Base-by-base conservation (phyloP, 345 rosid species). In the Rubroshorea leprosula region DNA sequence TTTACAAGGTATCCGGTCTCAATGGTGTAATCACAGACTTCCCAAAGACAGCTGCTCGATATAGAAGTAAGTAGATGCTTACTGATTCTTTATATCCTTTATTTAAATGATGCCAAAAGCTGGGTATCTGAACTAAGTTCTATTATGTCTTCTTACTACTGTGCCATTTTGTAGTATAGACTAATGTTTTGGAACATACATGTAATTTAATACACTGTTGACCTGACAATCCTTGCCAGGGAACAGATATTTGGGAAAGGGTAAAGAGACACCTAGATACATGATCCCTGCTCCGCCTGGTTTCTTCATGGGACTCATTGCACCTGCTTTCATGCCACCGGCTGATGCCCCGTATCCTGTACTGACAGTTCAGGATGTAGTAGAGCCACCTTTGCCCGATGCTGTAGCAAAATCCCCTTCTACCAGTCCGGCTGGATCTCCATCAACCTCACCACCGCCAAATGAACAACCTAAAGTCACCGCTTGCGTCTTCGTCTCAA, bases 1-100 rank as follows among this genome's bases (percentile, higher is more conserved):
- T 23, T 58, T 45, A 63, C 15, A 0, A 0, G 17, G 81, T 66
- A 54, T 56, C 54, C 16, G 49, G 61, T 44, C 49, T 93, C 4
- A 61, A 67, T 21, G 97, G 97, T 31, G 74, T 91, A 64, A 55
- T 93, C 76, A 93, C 97, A 13, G 96, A 80, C 15, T 93, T 80
- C 70, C 97, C 97, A 6, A 49, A 13, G 61, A 93, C 97, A 21
- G 69, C 97, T 61, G 82, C 72, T 57, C 75, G 85, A 76, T 93
- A 77, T 67, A 82, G 61, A 69, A 80, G 99, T 89, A 89, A 79
- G 97, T 66, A 35, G 7, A 2, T 1, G 41, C 41, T 35, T 35
- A 10, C 11, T 29, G n/a, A n/a, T n/a, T n/a, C n/a, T 29, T 29
- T 9, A 3, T 29, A 29, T 29, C 1, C 41, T 8, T 35, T 35